Conservation (phyloP, 768 basidiomycete species). For the Tylopilus sp. region DNA sequence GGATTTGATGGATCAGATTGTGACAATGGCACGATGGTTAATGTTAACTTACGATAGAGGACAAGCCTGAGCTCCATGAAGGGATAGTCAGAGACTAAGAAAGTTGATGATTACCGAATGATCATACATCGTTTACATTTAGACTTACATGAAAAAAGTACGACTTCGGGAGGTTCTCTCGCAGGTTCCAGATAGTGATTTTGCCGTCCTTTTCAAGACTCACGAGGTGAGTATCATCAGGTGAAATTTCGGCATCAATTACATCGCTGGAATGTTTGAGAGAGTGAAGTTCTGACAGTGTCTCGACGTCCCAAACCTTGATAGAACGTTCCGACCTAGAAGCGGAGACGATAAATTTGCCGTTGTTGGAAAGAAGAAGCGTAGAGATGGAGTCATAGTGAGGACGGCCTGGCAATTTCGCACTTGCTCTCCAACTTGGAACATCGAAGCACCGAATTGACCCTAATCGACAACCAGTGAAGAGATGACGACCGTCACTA, state of each 20-base stretch:
- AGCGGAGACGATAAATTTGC: slow-evolving; percentile 20
- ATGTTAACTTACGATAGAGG: slow-evolving; percentile 11
- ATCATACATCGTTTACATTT: background rate
- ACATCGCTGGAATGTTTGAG: slow-evolving; percentile 11
- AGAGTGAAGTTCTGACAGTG: slow-evolving; percentile 1
- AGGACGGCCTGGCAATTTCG: slow-evolving; percentile 8
- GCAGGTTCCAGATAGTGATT: slow-evolving; percentile 16
- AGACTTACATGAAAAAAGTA: slow-evolving; percentile 14
- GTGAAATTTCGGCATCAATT: slow-evolving; percentile 11
- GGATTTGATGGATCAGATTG: background rate
- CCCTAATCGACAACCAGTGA: slow-evolving; percentile 13
- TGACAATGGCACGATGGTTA: background rate
- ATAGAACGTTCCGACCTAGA: slow-evolving; percentile 11
- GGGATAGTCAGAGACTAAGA: slow-evolving; percentile 7
- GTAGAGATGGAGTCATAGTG: slow-evolving; percentile 14
- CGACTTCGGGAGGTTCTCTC: background rate
- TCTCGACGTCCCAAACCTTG: slow-evolving; percentile 18
- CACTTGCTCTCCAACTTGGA: background rate
- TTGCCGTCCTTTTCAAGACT: slow-evolving; percentile 4
- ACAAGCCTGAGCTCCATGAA: background rate
- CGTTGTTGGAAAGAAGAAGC: slow-evolving; percentile 18
- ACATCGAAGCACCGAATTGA: slow-evolving; percentile 14
- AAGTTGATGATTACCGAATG: background rate
- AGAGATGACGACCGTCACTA: slow-evolving; percentile 14
- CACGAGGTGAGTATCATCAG: slow-evolving; percentile 12